Evolutionary conservation across 2,329 filamentous ascomycete species (phyloP), one percentile per base, ranked within the genome.

Genomic region (Neopestalotiopsis clavispora): DNA sequence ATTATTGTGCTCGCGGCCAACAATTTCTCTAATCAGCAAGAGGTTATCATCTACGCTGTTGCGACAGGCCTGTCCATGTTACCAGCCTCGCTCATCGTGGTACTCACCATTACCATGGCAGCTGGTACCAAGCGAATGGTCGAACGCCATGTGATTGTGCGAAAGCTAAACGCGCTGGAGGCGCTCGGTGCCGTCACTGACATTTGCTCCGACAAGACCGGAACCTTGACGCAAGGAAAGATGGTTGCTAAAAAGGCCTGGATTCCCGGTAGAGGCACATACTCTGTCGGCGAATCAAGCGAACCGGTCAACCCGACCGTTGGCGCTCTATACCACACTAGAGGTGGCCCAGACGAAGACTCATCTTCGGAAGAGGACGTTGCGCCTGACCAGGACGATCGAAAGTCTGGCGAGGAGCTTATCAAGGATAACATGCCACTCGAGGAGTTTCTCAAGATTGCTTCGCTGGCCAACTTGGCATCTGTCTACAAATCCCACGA

Each of bases 1-100:
- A 87, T 93, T 72, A 89, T 93, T 73, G 90, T 92, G 52, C 85
- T 92, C 60, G 90, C 84, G 6, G 88, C 90, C 67, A 92, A 91
- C 78, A 73, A 84, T 1, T 90, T 89, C 76, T 78, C 82, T n/a
- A 77, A 79, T 45, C 79, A 83, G 40, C 83, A 84, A 34, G 88
- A 91, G 72, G 89, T 91, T 70, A 89, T 91, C 72, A 91, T 90
- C 71, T 90, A 89, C 71, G 87, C 87, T 2, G 87, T 90, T 17
- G 87, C 86, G 3, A 86, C 84, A 4, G 84, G 85, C n/a, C 78
- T 90, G 34, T 86, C 84, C 40, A 89, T 89, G 86, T 88, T 90
- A 71, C 87, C 87, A 1, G 87, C 86, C 20, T 87, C 86, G 66
- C 81, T 91, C 58, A 87, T 90, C 56, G 89, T 89, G n/a, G 88